Base-by-base conservation (phyloP, 2,329 filamentous ascomycete genomes). In the Colletotrichum sp. region DNA sequence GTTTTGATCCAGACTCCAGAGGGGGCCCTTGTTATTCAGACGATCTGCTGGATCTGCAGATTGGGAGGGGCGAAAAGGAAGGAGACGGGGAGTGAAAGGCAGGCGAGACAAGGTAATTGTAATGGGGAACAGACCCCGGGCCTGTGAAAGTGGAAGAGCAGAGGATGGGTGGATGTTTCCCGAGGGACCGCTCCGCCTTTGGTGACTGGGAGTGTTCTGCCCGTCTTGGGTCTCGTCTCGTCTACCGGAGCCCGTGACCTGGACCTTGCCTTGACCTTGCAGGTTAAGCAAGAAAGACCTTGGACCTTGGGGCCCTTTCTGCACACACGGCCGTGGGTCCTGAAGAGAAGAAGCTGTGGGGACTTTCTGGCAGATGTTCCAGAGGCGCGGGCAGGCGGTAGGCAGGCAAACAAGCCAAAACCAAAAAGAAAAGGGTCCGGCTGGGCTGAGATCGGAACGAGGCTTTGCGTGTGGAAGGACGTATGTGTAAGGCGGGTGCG, bases 61-160 rank as follows among this genome's bases (percentile, higher is more conserved):
- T 61, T 25, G 71, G 65, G 44, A 71, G 73, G 57, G 61, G 52
- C 77, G 69, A 71, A 68, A 76, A 68, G 66, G 71, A 76, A 74
- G 69, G 68, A 67, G 36, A 70, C 60, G 52, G 69, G 76, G 55
- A 57, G 59, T 68, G 64, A 74, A 69, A 36, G 67, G 71, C 57
- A 69, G 60, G 36, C 59, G 69, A 72, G 68, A 75, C 77, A 64
- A 75, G 72, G 77, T 68, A 72, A 70, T 66, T 73, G 73, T 68
- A 64, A 74, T 66, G 68, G 70, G 59, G 74, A 77, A 39, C 67
- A 68, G 66, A 77, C 65, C 65, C 44, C 64, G 59, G 65, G 69
- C 30, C 69, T 28, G 57, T 75, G 57, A 48, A 60, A 48, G 44
- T 30, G n/a, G 32, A 48, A 25, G 15, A 39, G 57, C 32, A 39